Evolutionary conservation across 202 grass and related monocot genomes (phyloP).

Genomic region (Tripidium arundinaceum): DNA sequence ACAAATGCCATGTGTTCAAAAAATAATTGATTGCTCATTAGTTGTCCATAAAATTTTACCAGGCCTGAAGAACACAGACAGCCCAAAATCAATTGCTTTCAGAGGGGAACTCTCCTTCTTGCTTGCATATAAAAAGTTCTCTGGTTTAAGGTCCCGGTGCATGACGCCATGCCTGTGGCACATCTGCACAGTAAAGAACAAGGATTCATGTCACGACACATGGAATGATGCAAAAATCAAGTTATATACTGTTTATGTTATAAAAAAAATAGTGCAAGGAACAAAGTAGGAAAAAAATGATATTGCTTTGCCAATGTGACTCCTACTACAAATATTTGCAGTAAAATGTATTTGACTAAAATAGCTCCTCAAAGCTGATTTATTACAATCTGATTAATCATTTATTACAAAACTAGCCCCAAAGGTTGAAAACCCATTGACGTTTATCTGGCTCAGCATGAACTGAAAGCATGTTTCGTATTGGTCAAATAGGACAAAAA

Average conservation of each 20-base stretch:
- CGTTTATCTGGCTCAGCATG: neutral
- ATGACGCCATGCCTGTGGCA: constrained; percentile 75
- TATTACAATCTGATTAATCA: neutral
- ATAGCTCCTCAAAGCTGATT: neutral
- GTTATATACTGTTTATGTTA: neutral
- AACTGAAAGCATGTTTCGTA: neutral
- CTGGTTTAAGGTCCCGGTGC: constrained; percentile 73
- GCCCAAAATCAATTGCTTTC: constrained; percentile 84
- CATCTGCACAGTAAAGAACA: constrained; percentile 37
- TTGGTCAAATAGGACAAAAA: neutral
- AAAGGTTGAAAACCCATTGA: neutral
- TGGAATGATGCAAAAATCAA: constrained; percentile 25
- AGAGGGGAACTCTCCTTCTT: constrained; percentile 61
- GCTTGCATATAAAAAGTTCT: constrained; percentile 66
- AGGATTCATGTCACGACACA: constrained; percentile 2
- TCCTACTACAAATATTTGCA: neutral
- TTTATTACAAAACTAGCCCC: neutral
- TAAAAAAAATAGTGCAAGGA: neutral
- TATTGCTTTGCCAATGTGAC: neutral
- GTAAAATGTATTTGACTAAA: neutral
- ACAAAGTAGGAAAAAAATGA: neutral
- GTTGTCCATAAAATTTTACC: constrained; percentile 35
- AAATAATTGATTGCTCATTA: constrained; percentile 8
- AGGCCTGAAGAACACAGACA: constrained; percentile 75
- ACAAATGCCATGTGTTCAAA: neutral